Base-by-base conservation (phyloP, 768 basidiomycete genomes). In the Suillus luteus region DNA sequence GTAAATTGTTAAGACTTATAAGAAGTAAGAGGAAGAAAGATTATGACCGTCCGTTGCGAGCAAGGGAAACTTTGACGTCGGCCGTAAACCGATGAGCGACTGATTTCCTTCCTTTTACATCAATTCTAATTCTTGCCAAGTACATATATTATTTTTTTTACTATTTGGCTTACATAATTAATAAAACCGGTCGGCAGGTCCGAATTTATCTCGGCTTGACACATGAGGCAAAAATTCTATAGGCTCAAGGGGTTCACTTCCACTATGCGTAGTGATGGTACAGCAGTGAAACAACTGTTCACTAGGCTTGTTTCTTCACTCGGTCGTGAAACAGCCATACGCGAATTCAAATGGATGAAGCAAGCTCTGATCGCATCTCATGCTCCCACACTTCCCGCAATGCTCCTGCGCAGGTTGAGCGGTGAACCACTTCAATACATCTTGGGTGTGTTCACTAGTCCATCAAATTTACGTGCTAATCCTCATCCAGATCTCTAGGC, bases 401-500 rank as follows among this genome's bases (percentile, higher is more conserved):
- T 90, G 81, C 81, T 95, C 44, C 71, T 74, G 19, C 83, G 91
- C 22, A 79, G 95, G 67, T 71, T 82, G 35, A 65, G 68, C 17
- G 91, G 92, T 12, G 92, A 94, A 75, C 95, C 95, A 0, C 80
- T 97, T 19, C 93, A 96, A 73, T 97, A 96, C 75, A 93, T 97
- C 68, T 81, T 97, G 59, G 94, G 95, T 91, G 73, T 62, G 79
- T 62, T 55, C 27, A 59, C 51, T 17, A 14, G 57, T 43, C 11
- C 5, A 17, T 31, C 61, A 33, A 24, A 22, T 33, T 5, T 40
- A 9, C 7, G 27, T 31, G 8, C 37, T n/a, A 40, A 5, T 22
- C 5, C 17, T 38, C 24, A 43, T 55, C 3, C 27, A 27, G 15
- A 17, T 61, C 9, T 22, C 19, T 48, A 74, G 93, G 91, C n/a